phyloP scores from a whole-genome alignment of 2,329 filamentous ascomycete genomes.

The Fusarium sp. region DNA sequence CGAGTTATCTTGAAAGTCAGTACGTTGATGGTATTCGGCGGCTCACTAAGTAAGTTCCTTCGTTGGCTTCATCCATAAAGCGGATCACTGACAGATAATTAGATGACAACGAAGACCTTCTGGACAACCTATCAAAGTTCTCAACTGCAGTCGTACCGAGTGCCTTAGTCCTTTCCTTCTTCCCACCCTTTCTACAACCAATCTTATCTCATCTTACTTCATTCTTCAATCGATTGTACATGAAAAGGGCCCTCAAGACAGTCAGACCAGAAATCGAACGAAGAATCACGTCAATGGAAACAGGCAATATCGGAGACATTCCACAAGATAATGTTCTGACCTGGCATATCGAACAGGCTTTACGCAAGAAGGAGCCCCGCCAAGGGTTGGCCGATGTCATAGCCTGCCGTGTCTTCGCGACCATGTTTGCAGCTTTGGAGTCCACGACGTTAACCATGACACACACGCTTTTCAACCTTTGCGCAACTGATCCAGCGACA shows the following conservation, averaged over 20 bases:
- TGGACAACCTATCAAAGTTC: background rate
- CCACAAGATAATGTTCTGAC: background rate
- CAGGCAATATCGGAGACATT: rapidly evolving
- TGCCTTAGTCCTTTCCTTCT: background rate
- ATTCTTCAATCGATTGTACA: background rate
- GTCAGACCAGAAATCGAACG: background rate
- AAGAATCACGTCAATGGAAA: background rate
- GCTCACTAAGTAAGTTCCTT: too few species aligned
- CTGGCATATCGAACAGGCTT: background rate
- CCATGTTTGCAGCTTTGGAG: background rate
- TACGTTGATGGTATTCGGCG: too few species aligned
- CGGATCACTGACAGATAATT: rapidly evolving
- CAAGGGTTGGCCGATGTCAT: background rate
- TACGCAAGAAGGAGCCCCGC: background rate
- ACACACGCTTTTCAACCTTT: background rate
- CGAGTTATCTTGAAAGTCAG: too few species aligned
- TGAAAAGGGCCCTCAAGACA: background rate
- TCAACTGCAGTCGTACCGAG: background rate
- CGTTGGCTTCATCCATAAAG: too few species aligned
- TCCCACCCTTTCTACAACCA: background rate
- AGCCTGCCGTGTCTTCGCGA: background rate
- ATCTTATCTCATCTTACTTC: background rate
- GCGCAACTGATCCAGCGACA: background rate
- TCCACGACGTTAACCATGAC: background rate
- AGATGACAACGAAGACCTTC: background rate